A percentile compares a stretch with the other conserved stretches of the same genome.
Evolutionary conservation across 176 grass and related monocot genomes (phyloP).

Genomic region (Paspalum vaginatum): DNA sequence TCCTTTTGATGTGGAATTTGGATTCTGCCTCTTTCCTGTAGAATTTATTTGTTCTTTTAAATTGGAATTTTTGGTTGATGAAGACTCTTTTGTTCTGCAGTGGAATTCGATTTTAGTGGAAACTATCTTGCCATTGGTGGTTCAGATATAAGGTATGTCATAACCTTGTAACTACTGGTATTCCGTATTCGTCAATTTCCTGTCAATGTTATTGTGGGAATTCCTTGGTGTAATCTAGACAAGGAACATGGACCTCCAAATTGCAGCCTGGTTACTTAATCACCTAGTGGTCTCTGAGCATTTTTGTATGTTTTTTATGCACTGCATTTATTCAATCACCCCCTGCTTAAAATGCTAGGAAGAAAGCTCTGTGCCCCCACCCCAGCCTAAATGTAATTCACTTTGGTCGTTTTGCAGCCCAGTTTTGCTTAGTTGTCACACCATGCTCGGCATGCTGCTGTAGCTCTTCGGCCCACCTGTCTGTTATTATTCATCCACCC

Average conservation of each 20-base stretch:
- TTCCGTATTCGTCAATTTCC: not conserved
- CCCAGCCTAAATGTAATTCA: too few species aligned
- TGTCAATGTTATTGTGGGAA: not conserved
- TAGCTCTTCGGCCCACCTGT: too few species aligned
- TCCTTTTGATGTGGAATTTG: not conserved
- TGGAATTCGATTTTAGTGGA: conserved; percentile 96
- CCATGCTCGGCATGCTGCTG: too few species aligned
- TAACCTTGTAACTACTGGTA: not conserved
- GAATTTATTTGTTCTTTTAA: conserved; percentile 7
- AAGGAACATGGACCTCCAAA: not conserved
- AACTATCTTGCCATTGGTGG: conserved; percentile 94
- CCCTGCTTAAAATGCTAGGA: not conserved
- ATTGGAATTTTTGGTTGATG: not conserved
- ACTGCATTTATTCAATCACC: not conserved
- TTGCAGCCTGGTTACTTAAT: not conserved
- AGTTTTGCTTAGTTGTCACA: too few species aligned
- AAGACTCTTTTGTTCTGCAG: conserved; percentile 50
- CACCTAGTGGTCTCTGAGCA: not conserved
- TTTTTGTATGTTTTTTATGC: not conserved
- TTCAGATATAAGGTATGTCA: conserved; percentile 79
- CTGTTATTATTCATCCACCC: too few species aligned
- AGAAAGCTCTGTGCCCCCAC: too few species aligned
- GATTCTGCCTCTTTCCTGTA: not conserved
- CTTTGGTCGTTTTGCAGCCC: too few species aligned
- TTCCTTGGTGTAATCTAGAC: not conserved